Evolutionary conservation across 1,284 basidiomycete species (phyloP).

Genomic region (Veloboletus limbatus): DNA sequence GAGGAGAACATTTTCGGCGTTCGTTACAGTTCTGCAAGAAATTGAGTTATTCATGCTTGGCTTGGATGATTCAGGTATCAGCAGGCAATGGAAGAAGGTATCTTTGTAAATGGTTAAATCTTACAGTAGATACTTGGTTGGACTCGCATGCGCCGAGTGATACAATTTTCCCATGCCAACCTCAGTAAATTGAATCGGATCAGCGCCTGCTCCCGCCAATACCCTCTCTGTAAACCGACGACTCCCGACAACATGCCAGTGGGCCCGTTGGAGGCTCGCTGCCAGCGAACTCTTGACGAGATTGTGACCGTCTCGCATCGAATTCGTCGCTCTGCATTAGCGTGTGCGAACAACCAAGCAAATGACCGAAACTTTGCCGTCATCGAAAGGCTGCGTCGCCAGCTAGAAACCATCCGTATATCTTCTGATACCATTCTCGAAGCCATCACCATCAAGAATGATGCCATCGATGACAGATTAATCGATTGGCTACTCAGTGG

Average conservation of each 20-base stretch:
- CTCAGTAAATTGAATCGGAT: no score
- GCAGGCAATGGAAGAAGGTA: neutral
- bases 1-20: conserved; percentile 49
- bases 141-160: no score
- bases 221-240: no score
- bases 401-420: neutral
- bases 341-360: neutral
- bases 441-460: neutral
- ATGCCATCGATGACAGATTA: neutral
- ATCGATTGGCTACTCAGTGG: neutral
- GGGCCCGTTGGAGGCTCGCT: neutral
- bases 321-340: neutral
- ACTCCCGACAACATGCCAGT: no score
- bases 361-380: neutral
- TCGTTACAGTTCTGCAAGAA: conserved; percentile 33
- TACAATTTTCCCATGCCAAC: no score
- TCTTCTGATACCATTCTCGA: neutral
- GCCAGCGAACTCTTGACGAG: neutral
- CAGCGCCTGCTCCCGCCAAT: no score
- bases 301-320: neutral
- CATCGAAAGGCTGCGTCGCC: neutral
- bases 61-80: neutral
- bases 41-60: neutral
- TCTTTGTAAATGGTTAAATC: no score
- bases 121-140: no score